These are phyloP conservation scores for Neopestalotiopsis clavispora DNA, from an alignment of 2,329 filamentous ascomycete genomes.

Conservation along the genomic window DNA sequence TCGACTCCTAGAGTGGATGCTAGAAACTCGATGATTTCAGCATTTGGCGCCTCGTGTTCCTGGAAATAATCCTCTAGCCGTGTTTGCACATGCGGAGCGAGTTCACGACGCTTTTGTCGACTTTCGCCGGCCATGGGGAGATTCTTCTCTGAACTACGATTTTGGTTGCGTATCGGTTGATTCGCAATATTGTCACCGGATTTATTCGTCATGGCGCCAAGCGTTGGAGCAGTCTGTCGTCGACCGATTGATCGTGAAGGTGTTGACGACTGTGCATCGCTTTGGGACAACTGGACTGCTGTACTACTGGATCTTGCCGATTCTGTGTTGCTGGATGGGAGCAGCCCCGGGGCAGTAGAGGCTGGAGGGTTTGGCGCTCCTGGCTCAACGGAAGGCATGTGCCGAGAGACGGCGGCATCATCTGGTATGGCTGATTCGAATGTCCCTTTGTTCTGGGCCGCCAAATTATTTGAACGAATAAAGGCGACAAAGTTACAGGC, in stretches of 20 bases:
- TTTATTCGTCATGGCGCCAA: constrained; percentile 22
- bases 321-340: constrained; percentile 31
- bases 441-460: constrained; percentile 36
- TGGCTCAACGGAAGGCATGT: too few relatives aligned
- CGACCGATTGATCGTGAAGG: not conserved
- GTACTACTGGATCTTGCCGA: constrained; percentile 21
- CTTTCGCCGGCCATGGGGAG: constrained; percentile 40
- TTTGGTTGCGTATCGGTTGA: constrained; percentile 51
- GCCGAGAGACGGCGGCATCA: too few relatives aligned
- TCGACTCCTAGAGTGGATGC: constrained; percentile 60
- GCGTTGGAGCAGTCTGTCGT: constrained; percentile 22
- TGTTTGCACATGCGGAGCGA: constrained; percentile 53
- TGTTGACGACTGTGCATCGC: too few relatives aligned
- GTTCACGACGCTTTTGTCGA: constrained; percentile 47
- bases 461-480: constrained; percentile 62
- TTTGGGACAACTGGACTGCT: not conserved
- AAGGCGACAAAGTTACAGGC: constrained; percentile 64
- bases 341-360: constrained; percentile 17
- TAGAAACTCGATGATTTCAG: constrained; percentile 56
- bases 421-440: constrained; percentile 3
- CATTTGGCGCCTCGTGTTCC: constrained; percentile 50
- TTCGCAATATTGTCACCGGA: constrained; percentile 39
- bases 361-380: too few relatives aligned
- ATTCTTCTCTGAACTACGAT: constrained; percentile 45
- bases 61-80: constrained; percentile 60